These are phyloP conservation scores for Ustilago hordei DNA, from an alignment of 1,284 basidiomycete species.

Conservation along the genomic window DNA sequence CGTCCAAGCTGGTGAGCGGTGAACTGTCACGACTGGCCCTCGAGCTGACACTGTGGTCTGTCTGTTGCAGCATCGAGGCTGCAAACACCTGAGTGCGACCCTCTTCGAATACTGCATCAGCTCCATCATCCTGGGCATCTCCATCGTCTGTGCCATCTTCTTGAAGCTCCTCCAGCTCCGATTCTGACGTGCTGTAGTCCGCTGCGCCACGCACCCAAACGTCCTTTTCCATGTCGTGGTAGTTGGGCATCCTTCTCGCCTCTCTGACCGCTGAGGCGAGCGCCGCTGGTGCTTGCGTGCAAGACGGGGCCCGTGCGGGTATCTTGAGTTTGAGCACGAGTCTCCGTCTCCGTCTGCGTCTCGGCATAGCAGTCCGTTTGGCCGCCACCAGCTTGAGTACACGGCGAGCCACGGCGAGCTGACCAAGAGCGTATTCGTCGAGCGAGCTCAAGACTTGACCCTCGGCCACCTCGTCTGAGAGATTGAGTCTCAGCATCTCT, in stretches of 20 bases:
- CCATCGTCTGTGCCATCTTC: constrained; percentile 6
- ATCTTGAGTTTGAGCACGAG: constrained; percentile 21
- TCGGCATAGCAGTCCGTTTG: constrained; percentile 9
- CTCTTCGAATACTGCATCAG: constrained; percentile 21
- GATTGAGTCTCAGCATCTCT: constrained; percentile 6
- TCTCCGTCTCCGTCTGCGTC: constrained; percentile 12
- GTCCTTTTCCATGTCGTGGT: constrained; percentile 32
- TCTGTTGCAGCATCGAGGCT: constrained; percentile 8
- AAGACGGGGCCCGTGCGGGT: neutral
- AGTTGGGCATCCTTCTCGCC: constrained; percentile 14
- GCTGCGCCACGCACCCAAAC: constrained; percentile 47
- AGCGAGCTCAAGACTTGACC: constrained; percentile 29
- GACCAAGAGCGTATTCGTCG: constrained; percentile 28
- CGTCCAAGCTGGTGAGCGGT: constrained; percentile 23
- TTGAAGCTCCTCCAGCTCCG: constrained; percentile 18
- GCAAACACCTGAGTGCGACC: constrained; percentile 27
- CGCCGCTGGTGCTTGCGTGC: neutral
- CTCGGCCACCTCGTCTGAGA: constrained; percentile 26
- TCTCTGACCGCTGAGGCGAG: neutral
- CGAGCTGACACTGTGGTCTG: neutral
- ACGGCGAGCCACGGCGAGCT: constrained; percentile 17
- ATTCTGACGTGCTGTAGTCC: constrained; percentile 26
- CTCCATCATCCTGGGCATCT: constrained; percentile 4
- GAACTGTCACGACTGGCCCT: constrained; percentile 19
- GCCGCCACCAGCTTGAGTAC: constrained; percentile 22